Evolutionary conservation across 306 rosid genomes (phyloP), one percentile per base, ranked within the genome.

Genomic region (Canavalia ensiformis): DNA sequence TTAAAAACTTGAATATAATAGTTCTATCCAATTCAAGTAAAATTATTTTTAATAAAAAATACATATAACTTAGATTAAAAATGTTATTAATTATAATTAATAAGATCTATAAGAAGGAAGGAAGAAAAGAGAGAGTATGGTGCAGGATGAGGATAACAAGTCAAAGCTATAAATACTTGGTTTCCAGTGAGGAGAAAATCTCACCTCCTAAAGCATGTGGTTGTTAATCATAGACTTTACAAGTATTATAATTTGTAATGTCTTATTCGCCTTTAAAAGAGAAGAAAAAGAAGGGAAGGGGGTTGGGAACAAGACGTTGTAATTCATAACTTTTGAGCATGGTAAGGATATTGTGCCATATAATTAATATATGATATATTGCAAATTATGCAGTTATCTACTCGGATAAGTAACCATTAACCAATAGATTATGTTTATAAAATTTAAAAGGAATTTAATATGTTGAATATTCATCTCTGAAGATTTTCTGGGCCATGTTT

Each of bases 141-240:
- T 10, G 6, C 1, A 33, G 10, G 29, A 37, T 37, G 4, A 39
- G 7, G 69, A 75, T 33, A 29, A 60, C 49, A 75, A 37, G 80
- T 75, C 80, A 75, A 60, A 71, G 60, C n/a, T 71, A 13, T 52
- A n/a, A 13, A 52, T n/a, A 37, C 59, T 13, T 49, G 49, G 60
- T 75, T 60, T 18, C 46, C 31, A 71, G 71, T 46, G 34, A 59
- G 60, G 47, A 68, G 35, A 45, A 47, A 45, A 79, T 57, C 49
- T 70, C 45, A 58, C 62, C 76, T 58, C 62, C 76, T 58, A 76
- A 46, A 82, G 72, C 77, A 12, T 68, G 81, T 75, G 85, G 85
- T 75, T 75, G 85, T 82, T 75, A 82, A 58, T 49, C 63, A 68
- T 75, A 80, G 72, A 60, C 72, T 60, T 71, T 37, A 47, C 57